A percentile compares a stretch with the other conserved stretches of the same genome.
Evolutionary conservation across 2,329 filamentous ascomycete species (phyloP).

Genomic region (Cordyceps tenuipes): DNA sequence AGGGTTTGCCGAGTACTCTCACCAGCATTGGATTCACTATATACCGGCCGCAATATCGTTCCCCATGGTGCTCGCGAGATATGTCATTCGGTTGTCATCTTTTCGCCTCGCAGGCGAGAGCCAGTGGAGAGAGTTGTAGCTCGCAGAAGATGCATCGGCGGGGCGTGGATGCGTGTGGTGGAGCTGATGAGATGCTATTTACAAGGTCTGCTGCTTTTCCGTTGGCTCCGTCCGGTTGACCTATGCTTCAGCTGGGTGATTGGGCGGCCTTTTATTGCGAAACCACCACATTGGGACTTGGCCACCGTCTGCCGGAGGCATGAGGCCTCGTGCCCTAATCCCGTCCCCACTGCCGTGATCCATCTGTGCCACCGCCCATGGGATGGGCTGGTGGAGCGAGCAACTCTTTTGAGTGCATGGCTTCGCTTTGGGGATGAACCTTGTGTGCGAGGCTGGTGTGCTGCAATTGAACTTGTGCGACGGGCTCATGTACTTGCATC

Average conservation of each 20-base stretch:
- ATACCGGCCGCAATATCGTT: not conserved
- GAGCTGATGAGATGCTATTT: constrained; percentile 2
- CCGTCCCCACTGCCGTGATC: constrained; percentile 18
- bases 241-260: not conserved
- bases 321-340: constrained; percentile 23
- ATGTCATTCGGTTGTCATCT: not conserved
- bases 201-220: not conserved
- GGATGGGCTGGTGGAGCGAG: constrained; percentile 3
- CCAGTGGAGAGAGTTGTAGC: constrained; percentile 5
- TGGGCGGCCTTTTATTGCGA: constrained; percentile 1
- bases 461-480: not conserved
- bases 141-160: constrained; percentile 11
- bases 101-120: not conserved
- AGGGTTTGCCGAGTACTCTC: constrained; percentile 1
- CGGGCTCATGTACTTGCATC: not conserved
- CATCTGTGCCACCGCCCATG: constrained; percentile 9
- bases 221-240: not conserved
- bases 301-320: not conserved
- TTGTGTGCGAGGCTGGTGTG: constrained; percentile 2
- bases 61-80: not conserved
- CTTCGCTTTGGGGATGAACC: constrained; percentile 1
- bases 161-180: constrained; percentile 8
- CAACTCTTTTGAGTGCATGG: not conserved
- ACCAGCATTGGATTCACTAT: not conserved
- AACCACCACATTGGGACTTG: constrained; percentile 6